Evolutionary conservation across 2,329 filamentous ascomycete genomes (phyloP), one percentile per base, ranked within the genome.

Genomic region (Bipolaris bicolor): DNA sequence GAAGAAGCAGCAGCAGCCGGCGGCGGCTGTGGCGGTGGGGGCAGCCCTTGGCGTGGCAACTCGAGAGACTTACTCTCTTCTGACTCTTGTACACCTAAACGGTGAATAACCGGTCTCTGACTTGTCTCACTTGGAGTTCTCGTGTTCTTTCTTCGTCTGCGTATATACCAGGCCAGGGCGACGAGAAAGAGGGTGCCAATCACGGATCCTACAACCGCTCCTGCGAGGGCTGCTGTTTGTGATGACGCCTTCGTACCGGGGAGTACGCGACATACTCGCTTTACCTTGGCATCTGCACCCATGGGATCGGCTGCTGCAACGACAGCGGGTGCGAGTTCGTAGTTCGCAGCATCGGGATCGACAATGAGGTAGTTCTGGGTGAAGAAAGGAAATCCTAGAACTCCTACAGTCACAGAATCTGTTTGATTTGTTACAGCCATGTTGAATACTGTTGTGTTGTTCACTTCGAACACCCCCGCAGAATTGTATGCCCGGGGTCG

Each of bases 341-440:
- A 65, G 43, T 53, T 65, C n/a, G 50, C 51, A 7, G 57, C 60
- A 16, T 65, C 62, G 4, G 62, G 60, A 34, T 65, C 58, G 40
- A 65, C 60, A 9, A 65, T 52, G 39, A 65, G 60, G 46, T 65
- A 65, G 41, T 65, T 65, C 31, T 65, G 62, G 3, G 60, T 65
- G 53, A 65, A 65, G 45, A 65, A 65, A 13, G 62, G 62, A 2
- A 65, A 46, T 2, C 62, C 62, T 2, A 65, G 37, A 10, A 58
- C 55, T 22, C 54, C 60, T 7, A 61, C 33, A 9, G 29, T 57
- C 11, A 55, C 46, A 6, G 55, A 22, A 1, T 43, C 44, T 15
- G 62, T 64, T 50, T 60, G 52, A 31, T 64, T 64, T 1, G 62
- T 64, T 18, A 64, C 57, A 10, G 60, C 62, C 57, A 64, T 55